Evolutionary conservation across 805 yeast genomes (phyloP), one percentile per base, ranked within the genome.

Genomic region (Dipodascopsis uninucleata): DNA sequence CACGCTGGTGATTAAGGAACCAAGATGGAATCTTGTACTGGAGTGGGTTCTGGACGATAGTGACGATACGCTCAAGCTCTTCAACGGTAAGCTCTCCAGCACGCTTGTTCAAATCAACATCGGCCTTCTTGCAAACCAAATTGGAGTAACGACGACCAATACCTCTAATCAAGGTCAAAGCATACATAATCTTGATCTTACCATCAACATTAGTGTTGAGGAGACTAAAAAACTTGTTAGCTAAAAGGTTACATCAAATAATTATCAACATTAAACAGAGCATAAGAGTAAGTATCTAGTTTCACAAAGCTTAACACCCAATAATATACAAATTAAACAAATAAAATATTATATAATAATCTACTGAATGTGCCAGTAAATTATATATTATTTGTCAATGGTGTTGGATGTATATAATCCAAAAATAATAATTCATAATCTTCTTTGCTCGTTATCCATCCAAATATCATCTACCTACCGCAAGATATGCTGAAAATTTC

Each of bases 51-150:
- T 94, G 98, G 94, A 94, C 86, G 75, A 93, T 94, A 77, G 96
- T 90, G 74, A 93, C 97, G 71, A 93, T 79, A 81, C 98, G 89
- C 83, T 93, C 99, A 75, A 93, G 87, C 81, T 93, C 99, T 84
- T 93, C 99, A 76, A 93, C 98, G 74, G 98, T 89, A 74, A 93
- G 87, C 79, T 93, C 98, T 85, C 99, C 99, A 69, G 99, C 99
- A 77, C 99, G 86, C 85, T 93, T 93, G 76, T 76, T 69, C 76
- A 94, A 82, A 74, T 86, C 95, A 71, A 93, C 94, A 81, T 93
- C 99, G 69, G 99, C 99, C 84, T 90, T 94, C 86, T 94, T 94
- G 82, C 97, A 93, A 71, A 93, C 96, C 79, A 93, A 81, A 89
- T 94, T 93, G 76, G 98, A 81, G 85, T 90, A 94, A 81, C 99